Conservation (phyloP, 1,139 yeast species). For the Pichia sp. region DNA sequence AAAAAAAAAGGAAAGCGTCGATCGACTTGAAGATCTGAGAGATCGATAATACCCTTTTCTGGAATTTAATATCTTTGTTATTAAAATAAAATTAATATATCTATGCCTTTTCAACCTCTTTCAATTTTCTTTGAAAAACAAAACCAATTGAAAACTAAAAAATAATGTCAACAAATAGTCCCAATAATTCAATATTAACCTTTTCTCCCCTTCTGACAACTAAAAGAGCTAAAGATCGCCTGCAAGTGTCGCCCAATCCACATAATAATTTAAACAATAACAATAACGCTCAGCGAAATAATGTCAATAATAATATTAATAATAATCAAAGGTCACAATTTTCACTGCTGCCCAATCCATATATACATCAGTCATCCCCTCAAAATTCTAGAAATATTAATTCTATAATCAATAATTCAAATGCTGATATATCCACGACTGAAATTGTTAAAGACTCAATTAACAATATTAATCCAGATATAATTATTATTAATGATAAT, state of each 20-base stretch:
- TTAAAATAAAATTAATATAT: no score
- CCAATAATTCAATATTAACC: constrained; percentile 53
- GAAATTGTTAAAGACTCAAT: background rate
- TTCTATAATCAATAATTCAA: constrained; percentile 3
- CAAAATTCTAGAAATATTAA: constrained; percentile 7
- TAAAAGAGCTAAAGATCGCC: constrained; percentile 40
- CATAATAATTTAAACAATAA: constrained; percentile 24
- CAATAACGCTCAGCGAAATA: constrained; percentile 20
- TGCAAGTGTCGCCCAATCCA: constrained; percentile 53
- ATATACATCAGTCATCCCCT: constrained; percentile 18
- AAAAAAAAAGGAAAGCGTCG: no score
- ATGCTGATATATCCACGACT: background rate
- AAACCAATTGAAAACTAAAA: no score
- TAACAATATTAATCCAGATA: background rate
- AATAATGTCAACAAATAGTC: constrained; percentile 29
- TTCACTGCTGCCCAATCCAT: constrained; percentile 11
- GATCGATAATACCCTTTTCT: no score
- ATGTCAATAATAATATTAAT: constrained; percentile 4
- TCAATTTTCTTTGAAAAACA: no score
- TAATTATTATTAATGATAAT: background rate
- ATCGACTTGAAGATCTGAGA: no score
- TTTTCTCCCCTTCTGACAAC: constrained; percentile 54
- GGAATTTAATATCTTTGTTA: no score
- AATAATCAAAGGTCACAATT: constrained; percentile 2
- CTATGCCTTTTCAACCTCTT: no score